These are phyloP conservation scores for Colletotrichum horii DNA, from an alignment of 2,329 filamentous ascomycete species.

Conservation along the genomic window DNA sequence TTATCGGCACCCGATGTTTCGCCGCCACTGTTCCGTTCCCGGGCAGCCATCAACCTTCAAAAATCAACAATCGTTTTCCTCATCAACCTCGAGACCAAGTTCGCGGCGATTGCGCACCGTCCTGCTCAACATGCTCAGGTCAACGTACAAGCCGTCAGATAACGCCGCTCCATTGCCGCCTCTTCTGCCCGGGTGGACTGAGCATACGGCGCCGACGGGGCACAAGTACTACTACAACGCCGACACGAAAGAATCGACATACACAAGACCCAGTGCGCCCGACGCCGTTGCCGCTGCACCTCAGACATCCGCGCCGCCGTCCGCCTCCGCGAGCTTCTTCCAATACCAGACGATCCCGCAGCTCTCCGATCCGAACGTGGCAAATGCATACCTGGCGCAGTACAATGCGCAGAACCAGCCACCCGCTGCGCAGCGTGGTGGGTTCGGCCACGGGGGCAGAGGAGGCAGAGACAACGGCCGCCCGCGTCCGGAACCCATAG, in stretches of 20 bases:
- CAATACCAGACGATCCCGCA: slow-evolving; percentile 46
- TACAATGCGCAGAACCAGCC: slow-evolving; percentile 47
- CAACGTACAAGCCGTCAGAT: slow-evolving; percentile 71
- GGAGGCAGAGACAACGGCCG: slow-evolving; percentile 49
- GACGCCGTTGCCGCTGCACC: slow-evolving; percentile 7
- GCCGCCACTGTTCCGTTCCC: background rate
- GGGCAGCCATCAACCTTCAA: background rate
- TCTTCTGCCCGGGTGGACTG: slow-evolving; percentile 85
- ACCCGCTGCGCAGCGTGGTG: slow-evolving; percentile 40
- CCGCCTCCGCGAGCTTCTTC: slow-evolving; percentile 42
- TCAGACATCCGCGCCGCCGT: background rate
- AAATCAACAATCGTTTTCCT: background rate
- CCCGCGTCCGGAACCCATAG: slow-evolving; percentile 71
- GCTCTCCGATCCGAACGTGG: slow-evolving; percentile 60
- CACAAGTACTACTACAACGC: slow-evolving; percentile 90
- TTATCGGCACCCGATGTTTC: slow-evolving; percentile 10
- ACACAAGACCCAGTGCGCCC: slow-evolving; percentile 69
- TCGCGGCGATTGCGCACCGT: background rate
- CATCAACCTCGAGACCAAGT: background rate
- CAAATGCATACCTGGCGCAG: slow-evolving; percentile 66
- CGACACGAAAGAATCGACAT: slow-evolving; percentile 84
- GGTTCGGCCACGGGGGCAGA: slow-evolving; percentile 53
- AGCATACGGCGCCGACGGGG: slow-evolving; percentile 87
- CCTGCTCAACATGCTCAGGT: slow-evolving; percentile 68
- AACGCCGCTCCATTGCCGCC: slow-evolving; percentile 51